Base-by-base conservation (phyloP, 805 yeast genomes). In the Metschnikowia bowlesiae region DNA sequence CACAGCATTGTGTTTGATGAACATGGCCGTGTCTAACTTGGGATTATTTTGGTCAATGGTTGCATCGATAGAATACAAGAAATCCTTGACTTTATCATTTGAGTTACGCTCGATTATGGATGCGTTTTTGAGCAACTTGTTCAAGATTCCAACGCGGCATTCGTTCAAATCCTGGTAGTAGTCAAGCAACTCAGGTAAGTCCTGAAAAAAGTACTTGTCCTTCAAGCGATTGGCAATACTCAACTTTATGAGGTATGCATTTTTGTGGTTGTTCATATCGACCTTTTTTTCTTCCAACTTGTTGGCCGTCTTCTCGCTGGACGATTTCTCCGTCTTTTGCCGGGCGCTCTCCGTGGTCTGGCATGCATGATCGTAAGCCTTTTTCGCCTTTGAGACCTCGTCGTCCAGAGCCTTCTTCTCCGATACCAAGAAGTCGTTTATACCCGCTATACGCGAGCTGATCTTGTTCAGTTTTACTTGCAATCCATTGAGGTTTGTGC, bases 201-300 rank as follows among this genome's bases (percentile, higher is more conserved):
- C 98, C 69, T 92, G 97, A 63, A 86, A 90, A 66, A 76, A 91
- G 69, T 83, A 90, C 67, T 94, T 94, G 67, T 92, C 98, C 69
- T 94, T 94, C 51, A 91, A 71, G 53, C 98, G 78, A 68, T 94
- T 94, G 47, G 96, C 94, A 29, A 88, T 81, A 60, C 83, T 87
- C 63, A 94, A 84, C 57, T 82, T 82, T 51, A 94, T 79, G 57
- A 94, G 69, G 66, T 94, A 94, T 31, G 78, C 78, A 68, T 92
- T 92, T 66, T 94, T 94, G n/a, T 85, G 82, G 50, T 78, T 78
- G 66, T 90, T 87, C 99, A 94, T 94, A 34, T 86, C 94, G 4
- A 70, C 62, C 61, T 86, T 86, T 56, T 82, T 82, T 31, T 84
- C 86, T 31, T 75, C 74, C 41, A 80, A 67, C 62, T 81, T 84